Base-by-base conservation (phyloP, 768 basidiomycete genomes). In the Pholiota conissans region DNA sequence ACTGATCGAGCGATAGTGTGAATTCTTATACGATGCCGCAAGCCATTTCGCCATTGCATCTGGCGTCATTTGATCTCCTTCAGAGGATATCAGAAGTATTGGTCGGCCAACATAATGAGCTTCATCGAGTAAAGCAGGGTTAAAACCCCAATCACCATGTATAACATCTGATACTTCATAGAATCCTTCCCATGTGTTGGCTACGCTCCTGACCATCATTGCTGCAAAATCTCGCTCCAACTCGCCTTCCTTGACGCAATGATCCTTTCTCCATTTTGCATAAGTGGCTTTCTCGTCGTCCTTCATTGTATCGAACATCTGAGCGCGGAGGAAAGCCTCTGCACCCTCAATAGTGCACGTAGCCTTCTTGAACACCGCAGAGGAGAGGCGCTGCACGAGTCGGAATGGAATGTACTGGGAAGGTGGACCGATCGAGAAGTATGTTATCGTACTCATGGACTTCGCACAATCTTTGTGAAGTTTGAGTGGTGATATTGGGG, bases 111-210 rank as follows among this genome's bases (percentile, higher is more conserved):
- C 67, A 52, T 73, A 70, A 61, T 82, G 78, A 22, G 73, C 75
- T 27, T 76, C 79, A 57, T 84, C 78, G 49, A 83, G 67, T 3
- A 61, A 61, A 34, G 72, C 67, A 3, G 79, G 79, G 13, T 60
- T 61, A 60, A 78, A 82, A 5, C 76, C 82, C 83, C 84, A 86
- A 54, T 79, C 79, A 14, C 78, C 74, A 46, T 84, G 79, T 50
- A 80, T 67, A 27, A 81, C 66, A 28, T 68, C 61, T 6, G 76
- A 54, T 52, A 74, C 61, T 46, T 78, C 77, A 56, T 76, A 69
- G 61, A 83, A 83, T 0, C 84, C 85, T 40, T 73, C 77, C 82
- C 83, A 83, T 47, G 80, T 71, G 29, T 66, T 74, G 18, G 74
- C 70, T 7, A 84, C 78, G 63, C 84, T 85, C 56, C 75, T 73